Conservation (phyloP, 2,329 filamentous ascomycete species). For the Pestalotiopsis sp. region DNA sequence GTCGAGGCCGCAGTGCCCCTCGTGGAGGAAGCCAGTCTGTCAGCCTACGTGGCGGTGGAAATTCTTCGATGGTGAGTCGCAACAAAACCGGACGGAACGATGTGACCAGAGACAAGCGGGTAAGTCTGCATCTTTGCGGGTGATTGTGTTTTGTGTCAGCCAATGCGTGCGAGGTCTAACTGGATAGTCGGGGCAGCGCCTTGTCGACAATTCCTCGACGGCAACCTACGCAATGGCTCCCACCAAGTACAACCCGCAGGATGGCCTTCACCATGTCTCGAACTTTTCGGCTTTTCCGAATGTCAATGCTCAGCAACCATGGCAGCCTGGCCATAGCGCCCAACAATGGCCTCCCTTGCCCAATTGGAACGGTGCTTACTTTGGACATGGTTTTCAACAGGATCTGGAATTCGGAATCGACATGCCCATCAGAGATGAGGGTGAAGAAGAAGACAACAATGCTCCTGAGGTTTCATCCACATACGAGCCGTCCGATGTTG, state of each 20-base stretch:
- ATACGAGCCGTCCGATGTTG: conserved; percentile 30
- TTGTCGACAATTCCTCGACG: not conserved
- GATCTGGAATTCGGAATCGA: conserved; percentile 9
- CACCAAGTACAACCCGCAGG: conserved; percentile 7
- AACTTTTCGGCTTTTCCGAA: not conserved
- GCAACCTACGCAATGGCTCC: not conserved
- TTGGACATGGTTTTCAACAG: conserved; percentile 16
- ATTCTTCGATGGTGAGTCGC: not conserved
- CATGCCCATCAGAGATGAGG: conserved; percentile 7
- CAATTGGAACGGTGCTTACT: conserved; percentile 7
- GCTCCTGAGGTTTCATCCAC: conserved; percentile 20
- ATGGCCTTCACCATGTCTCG: not conserved
- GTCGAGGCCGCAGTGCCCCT: conserved; percentile 21
- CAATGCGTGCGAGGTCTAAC: conserved; percentile 1
- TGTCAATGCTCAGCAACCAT: not conserved
- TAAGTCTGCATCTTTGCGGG: conserved; percentile 9
- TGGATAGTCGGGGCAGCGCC: not conserved
- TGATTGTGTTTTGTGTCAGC: not conserved
- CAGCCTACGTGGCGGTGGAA: conserved; percentile 1
- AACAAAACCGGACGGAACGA: not conserved
- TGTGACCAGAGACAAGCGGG: conserved; percentile 4
- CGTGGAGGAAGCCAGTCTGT: conserved; percentile 11
- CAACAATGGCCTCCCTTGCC: conserved; percentile 4
- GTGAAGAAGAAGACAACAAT: conserved; percentile 21
- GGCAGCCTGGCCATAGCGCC: not conserved